phyloP scores from a whole-genome alignment of 495 filamentous ascomycete species.

The Alectoria sarmentosa region DNA sequence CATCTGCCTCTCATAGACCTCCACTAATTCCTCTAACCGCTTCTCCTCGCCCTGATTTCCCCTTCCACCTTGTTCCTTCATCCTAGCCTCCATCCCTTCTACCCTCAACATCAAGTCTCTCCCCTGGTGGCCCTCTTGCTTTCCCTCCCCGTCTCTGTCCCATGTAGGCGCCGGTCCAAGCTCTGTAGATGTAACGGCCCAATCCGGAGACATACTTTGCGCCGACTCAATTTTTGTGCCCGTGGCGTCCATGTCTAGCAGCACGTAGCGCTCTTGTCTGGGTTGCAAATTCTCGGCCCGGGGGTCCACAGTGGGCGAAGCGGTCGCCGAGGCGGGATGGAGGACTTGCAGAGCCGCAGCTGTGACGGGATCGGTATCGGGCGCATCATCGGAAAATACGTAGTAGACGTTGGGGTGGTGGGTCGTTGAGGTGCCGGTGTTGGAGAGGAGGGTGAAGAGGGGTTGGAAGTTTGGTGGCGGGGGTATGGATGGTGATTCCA shows the following conservation, averaged over 20 bases:
- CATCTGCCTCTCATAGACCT: slow-evolving; percentile 23
- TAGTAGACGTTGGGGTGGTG: slow-evolving; percentile 83
- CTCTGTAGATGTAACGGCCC: slow-evolving; percentile 46
- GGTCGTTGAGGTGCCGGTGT: slow-evolving; percentile 41
- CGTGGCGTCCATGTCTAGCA: slow-evolving; percentile 46
- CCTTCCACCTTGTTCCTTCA: slow-evolving; percentile 3
- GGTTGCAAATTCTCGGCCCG: neutral
- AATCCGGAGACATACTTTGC: slow-evolving; percentile 45
- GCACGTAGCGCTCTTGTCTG: slow-evolving; percentile 42
- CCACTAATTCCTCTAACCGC: slow-evolving; percentile 20
- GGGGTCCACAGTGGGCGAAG: slow-evolving; percentile 5
- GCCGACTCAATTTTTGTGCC: slow-evolving; percentile 40
- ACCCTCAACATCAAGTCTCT: slow-evolving; percentile 26
- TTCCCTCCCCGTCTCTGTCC: slow-evolving; percentile 17
- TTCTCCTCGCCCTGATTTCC: slow-evolving; percentile 9
- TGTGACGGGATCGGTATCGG: slow-evolving; percentile 54
- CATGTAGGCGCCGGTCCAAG: slow-evolving; percentile 51
- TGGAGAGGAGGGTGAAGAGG: slow-evolving; percentile 50
- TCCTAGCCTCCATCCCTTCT: slow-evolving; percentile 20
- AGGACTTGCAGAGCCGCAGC: slow-evolving; percentile 42
- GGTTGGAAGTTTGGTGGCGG: slow-evolving; percentile 34
- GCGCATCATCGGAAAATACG: slow-evolving; percentile 75
- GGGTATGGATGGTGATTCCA: slow-evolving; percentile 22
- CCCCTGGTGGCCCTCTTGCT: slow-evolving; percentile 9
- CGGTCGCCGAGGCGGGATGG: slow-evolving; percentile 16